Evolutionary conservation across 192 early-diverging fungal genomes (phyloP).

Genomic region (Coemansia sp.): DNA sequence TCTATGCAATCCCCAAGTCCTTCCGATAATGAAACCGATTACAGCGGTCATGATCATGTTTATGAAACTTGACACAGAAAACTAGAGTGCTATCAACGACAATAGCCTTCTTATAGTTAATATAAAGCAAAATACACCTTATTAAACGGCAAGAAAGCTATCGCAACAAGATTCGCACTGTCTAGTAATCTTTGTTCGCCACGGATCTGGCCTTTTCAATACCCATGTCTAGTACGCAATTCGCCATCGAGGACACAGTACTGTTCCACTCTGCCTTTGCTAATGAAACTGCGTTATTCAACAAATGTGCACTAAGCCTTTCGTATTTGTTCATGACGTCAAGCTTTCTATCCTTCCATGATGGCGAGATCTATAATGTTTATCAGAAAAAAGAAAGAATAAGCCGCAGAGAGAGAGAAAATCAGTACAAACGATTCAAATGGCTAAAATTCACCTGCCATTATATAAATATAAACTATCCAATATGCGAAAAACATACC

Average conservation of each 20-base stretch:
- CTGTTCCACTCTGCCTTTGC: constrained; percentile 50
- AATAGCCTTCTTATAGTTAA: no score
- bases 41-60: not conserved
- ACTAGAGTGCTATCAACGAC: no score
- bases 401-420: not conserved
- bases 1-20: not conserved
- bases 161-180: not conserved
- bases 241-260: constrained; percentile 14
- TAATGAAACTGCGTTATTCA: constrained; percentile 35
- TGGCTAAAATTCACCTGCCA: no score
- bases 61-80: not conserved
- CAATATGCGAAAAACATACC: not conserved
- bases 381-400: no score
- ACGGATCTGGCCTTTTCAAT: constrained; percentile 16
- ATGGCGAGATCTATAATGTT: constrained; percentile 13
- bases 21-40: not conserved
- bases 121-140: no score
- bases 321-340: constrained; percentile 29
- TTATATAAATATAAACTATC: no score
- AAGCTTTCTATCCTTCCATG: constrained; percentile 23
- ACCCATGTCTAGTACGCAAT: constrained; percentile 12
- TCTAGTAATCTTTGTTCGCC: not conserved
- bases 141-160: no score
- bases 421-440: not conserved
- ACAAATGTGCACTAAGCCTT: constrained; percentile 27